A percentile compares a stretch with the other conserved stretches of the same genome.
Evolutionary conservation across 176 grass and related monocot species (phyloP).

Genomic region (Tillandsia leiboldiana): DNA sequence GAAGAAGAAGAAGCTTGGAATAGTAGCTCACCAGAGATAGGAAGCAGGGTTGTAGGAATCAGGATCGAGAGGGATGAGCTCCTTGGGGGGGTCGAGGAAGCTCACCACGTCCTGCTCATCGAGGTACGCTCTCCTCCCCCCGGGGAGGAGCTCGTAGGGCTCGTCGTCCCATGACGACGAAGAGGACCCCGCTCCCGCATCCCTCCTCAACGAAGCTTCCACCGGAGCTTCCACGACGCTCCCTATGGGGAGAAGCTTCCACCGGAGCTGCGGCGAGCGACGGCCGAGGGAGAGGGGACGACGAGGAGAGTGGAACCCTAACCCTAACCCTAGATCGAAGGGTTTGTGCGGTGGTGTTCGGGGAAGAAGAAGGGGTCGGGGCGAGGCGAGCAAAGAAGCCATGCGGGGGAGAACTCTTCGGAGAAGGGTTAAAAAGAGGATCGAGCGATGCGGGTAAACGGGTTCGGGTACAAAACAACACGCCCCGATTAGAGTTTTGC

Average conservation of each 20-base stretch:
- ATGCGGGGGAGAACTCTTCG: not conserved
- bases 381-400: not conserved
- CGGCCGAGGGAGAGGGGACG: not conserved
- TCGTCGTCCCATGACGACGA: constrained; percentile 20
- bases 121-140: constrained; percentile 12
- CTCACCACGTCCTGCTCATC: constrained; percentile 23
- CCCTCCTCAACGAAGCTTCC: not conserved
- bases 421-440: not conserved
- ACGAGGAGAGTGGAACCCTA: not conserved
- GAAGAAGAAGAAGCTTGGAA: not conserved
- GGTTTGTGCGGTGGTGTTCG: not conserved
- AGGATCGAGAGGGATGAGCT: constrained; percentile 22
- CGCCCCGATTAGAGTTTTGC: not conserved
- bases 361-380: not conserved
- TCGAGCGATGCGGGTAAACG: not conserved
- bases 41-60: constrained; percentile 19
- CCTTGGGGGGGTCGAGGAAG: constrained; percentile 24
- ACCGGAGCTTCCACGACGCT: not conserved
- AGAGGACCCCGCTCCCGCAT: not conserved
- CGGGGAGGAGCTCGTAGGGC: constrained; percentile 14
- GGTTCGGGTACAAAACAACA: not conserved
- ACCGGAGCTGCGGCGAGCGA: not conserved
- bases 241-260: not conserved
- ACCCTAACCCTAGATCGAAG: constrained; percentile 3
- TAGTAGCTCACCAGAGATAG: constrained; percentile 15